phyloP scores from a whole-genome alignment of 768 basidiomycete genomes.

The Boletellus ananas region DNA sequence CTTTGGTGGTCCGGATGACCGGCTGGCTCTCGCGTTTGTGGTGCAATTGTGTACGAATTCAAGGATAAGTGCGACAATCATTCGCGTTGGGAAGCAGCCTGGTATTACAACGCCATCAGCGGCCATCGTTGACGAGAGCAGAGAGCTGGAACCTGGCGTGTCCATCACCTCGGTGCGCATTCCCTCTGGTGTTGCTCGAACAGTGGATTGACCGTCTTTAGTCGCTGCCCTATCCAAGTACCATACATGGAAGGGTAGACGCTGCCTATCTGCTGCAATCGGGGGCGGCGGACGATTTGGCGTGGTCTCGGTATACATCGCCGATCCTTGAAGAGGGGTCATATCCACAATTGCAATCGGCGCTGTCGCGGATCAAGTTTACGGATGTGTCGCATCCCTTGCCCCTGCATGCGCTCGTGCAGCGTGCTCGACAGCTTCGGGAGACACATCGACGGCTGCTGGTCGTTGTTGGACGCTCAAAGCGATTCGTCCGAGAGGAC shows the following conservation, averaged over 20 bases:
- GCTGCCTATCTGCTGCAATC: constrained; percentile 70
- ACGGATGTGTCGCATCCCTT: constrained; percentile 41
- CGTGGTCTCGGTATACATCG: constrained; percentile 64
- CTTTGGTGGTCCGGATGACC: constrained; percentile 93
- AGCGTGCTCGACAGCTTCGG: constrained; percentile 33
- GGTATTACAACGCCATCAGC: constrained; percentile 46
- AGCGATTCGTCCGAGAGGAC: constrained; percentile 59
- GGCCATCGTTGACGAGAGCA: constrained; percentile 56
- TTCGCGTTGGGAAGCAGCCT: constrained; percentile 57
- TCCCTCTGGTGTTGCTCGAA: background rate
- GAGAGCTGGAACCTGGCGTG: constrained; percentile 29
- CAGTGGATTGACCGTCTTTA: background rate
- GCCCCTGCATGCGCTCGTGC: constrained; percentile 56
- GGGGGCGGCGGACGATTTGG: constrained; percentile 75
- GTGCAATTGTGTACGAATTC: constrained; percentile 71
- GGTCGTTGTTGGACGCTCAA: constrained; percentile 74
- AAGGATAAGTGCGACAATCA: constrained; percentile 65
- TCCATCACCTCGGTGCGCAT: constrained; percentile 7
- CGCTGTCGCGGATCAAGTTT: constrained; percentile 69
- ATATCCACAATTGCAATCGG: constrained; percentile 17
- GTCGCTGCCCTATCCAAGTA: constrained; percentile 64
- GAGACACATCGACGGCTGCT: constrained; percentile 41
- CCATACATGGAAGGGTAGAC: constrained; percentile 61
- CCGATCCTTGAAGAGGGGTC: constrained; percentile 9
- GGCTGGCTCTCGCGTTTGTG: constrained; percentile 76